Base-by-base conservation (phyloP, 2,329 filamentous ascomycete genomes). In the Akanthomyces lecanii region DNA sequence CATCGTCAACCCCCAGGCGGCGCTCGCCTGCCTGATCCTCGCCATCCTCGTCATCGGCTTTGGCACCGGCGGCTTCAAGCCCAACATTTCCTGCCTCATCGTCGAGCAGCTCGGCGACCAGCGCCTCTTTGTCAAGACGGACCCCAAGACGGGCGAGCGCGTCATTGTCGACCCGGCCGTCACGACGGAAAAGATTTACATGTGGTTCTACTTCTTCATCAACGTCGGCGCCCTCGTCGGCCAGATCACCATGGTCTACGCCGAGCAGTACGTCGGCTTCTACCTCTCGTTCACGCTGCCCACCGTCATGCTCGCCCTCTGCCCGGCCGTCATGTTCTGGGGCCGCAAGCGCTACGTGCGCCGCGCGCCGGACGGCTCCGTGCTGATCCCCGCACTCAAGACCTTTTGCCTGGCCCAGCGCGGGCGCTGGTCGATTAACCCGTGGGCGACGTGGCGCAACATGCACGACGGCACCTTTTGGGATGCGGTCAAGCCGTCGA, bases 11-110 rank as follows among this genome's bases (percentile, higher is more conserved):
- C 76, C 78, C 3, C 60, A 82, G 78, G 81, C 83, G 28, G 81
- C 87, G 0, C 78, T 90, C 18, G 85, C 79, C 0, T 83, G 83
- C 23, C 85, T 91, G 63, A 79, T 90, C 62, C 81, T 91, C 70
- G 88, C 86, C 10, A 75, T 81, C 60, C 68, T 81, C 40, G 65
- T 75, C 61, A 77, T 81, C 59, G 79, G 79, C 25, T 72, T 91
- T 14, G 89, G 89, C 45, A 90, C 89, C 1, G 89, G 89, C 65
- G 88, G 88, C 64, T 91, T 92, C 80, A 92, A 92, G 77, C 76
- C 87, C 48, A 92, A 92, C 67, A 85, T 92, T 60, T 85, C 83
- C 21, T 85, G 86, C 1, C 75, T 89, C 28, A 85, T 90, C 65
- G 85, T 85, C 23, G 87, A 90, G 68, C 87, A 90, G 71, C 82